phyloP scores from a whole-genome alignment of 345 rosid species.

The Durio zibethinus region DNA sequence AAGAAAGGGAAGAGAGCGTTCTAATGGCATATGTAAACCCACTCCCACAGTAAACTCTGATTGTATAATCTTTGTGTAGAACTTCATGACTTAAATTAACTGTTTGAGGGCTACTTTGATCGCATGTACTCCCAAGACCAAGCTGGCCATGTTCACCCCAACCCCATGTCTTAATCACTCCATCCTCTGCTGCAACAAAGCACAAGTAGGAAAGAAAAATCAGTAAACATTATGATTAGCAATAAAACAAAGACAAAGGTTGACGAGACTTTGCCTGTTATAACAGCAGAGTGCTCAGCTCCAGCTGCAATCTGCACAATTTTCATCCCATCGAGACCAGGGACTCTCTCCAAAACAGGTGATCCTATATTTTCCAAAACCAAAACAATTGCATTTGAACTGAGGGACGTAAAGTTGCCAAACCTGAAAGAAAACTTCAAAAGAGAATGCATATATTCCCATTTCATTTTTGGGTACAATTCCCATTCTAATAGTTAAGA shows the following conservation, averaged over 20 bases:
- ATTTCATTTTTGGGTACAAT: not conserved
- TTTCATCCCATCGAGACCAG: constrained; percentile 39
- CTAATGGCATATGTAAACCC: constrained; percentile 60
- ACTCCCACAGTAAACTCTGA: constrained; percentile 75
- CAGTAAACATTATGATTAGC: not conserved
- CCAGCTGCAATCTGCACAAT: constrained; percentile 67
- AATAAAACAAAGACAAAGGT: not conserved
- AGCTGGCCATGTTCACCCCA: constrained; percentile 99
- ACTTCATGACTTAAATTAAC: constrained; percentile 34
- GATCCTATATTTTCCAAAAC: constrained; percentile 22
- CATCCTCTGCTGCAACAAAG: constrained; percentile 46
- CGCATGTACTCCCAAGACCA: constrained; percentile 62
- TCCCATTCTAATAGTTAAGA: not conserved
- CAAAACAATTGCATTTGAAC: not conserved
- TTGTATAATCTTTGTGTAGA: constrained; percentile 13
- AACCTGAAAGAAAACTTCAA: not conserved
- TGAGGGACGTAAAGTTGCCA: not conserved
- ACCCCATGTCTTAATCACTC: constrained; percentile 74
- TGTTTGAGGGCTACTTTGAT: constrained; percentile 49
- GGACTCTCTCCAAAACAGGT: constrained; percentile 42
- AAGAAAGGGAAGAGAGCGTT: constrained; percentile 3
- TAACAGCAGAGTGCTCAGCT: constrained; percentile 82
- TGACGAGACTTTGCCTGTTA: constrained; percentile 45
- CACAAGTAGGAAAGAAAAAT: not conserved
- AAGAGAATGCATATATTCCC: not conserved